Base-by-base conservation (phyloP, 75 land plant genomes). In the Pinus albicaulis region DNA sequence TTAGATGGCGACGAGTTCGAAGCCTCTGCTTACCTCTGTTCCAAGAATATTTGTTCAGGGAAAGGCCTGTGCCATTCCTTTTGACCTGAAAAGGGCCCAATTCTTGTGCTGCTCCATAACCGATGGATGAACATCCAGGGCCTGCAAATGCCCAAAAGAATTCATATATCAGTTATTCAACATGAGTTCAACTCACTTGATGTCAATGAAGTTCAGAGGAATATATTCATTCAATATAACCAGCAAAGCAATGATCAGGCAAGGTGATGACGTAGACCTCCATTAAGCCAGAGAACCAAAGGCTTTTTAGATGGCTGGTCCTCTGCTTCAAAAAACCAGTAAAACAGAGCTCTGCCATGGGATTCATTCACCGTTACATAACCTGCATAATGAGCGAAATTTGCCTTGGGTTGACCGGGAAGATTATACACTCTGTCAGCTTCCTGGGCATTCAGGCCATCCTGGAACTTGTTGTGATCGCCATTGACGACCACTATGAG, bases 251-350 rank as follows among this genome's bases (percentile, higher is more conserved):
- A 16, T 69, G 22, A 16, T 38, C 11, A 26, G 11, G 2, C 3
- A 16, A 8, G 6, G 17, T 12, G 34, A 69, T 14, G 48, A 20
- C 58, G 28, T 7, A 55, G 22, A 90, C 92, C 92, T 82, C 92
- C 92, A 86, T 90, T 90, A 34, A 90, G 91, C 92, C 92, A 90
- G 24, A 90, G 82, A 11, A 88, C 82, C n/a, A 90, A 78, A 19
- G 92, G 90, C 57, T 79, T 83, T 20, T 75, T 38, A 7, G 76
- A 73, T 1, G 86, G 82, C 52, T 80, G 56, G 53, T 76, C 36
- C 56, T 81, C 80, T 59, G 91, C 92, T 75, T 94, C 90, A 80
- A 92, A 87, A 76, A 94, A 86, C 91, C 93, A 94, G 85, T 89
- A 94, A 71, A 94, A 94, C 16, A 92, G 85, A 19, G 97, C 97